phyloP scores from a whole-genome alignment of 129 eudicot species.

The Solidago caesia region DNA sequence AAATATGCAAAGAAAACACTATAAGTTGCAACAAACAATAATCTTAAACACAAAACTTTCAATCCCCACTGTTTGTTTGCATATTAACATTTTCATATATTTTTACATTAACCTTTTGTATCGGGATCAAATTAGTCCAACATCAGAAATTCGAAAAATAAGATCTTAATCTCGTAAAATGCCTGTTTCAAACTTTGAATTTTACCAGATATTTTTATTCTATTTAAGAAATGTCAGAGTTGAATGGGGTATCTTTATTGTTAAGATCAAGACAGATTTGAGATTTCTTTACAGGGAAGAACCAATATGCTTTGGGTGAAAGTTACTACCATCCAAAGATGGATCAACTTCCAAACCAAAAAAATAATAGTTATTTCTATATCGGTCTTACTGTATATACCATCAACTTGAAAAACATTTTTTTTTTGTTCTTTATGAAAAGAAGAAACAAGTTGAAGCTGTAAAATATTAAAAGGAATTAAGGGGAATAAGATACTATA shows the following conservation, averaged over 20 bases:
- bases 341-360: constrained; percentile 17
- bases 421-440: constrained; percentile 33
- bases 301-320: constrained; percentile 25
- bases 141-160: neutral
- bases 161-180: neutral
- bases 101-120: too few species aligned
- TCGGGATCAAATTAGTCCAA: neutral
- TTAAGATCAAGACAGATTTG: constrained; percentile 22
- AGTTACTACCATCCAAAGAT: constrained; percentile 22
- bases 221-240: neutral
- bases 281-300: constrained; percentile 12
- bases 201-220: neutral
- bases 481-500: constrained; percentile 20
- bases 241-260: constrained; percentile 3
- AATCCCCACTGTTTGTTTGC: neutral
- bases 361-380: constrained; percentile 2
- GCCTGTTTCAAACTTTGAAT: neutral
- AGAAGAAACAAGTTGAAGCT: constrained; percentile 26
- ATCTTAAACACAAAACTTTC: neutral
- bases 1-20: constrained; percentile 8
- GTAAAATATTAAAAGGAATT: constrained; percentile 12
- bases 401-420: neutral
- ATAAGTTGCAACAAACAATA: neutral
- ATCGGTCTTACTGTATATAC: neutral
- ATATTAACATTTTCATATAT: neutral